Percentiles rank a stretch among this genome's conserved stretches.
Evolutionary conservation across 805 yeast genomes (phyloP).

Genomic region (Starmerella geochares): DNA sequence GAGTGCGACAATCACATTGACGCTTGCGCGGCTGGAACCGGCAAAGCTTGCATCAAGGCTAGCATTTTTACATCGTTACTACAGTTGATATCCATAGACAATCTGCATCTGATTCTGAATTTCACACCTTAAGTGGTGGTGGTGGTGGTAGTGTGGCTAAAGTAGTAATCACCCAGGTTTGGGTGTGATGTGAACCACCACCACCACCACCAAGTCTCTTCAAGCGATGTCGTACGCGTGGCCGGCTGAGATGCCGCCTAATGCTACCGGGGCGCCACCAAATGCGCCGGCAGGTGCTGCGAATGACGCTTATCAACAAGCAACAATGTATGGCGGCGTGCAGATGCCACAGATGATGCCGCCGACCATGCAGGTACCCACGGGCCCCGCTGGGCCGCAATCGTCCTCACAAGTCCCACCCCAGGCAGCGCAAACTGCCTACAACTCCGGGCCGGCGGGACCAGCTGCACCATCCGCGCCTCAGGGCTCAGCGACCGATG

Average conservation of each 20-base stretch:
- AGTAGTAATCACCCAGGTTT: neutral
- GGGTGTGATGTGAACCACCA: neutral
- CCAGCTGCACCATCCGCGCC: conserved; percentile 4
- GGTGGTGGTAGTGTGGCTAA: too few species aligned
- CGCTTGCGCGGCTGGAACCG: neutral
- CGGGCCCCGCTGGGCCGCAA: conserved; percentile 4
- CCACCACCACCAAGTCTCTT: too few species aligned
- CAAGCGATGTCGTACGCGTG: conserved; percentile 21
- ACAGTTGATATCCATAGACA: too few species aligned
- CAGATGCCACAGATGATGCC: conserved; percentile 20
- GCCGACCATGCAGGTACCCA: conserved; percentile 14
- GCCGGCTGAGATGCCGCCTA: conserved; percentile 21
- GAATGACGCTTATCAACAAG: neutral
- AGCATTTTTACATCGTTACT: neutral
- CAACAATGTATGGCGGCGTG: conserved; percentile 14
- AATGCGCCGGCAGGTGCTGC: neutral
- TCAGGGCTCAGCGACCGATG: conserved; percentile 7
- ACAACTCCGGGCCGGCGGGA: neutral
- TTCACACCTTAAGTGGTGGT: too few species aligned
- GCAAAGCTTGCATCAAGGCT: neutral
- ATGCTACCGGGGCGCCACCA: conserved; percentile 3
- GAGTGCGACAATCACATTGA: too few species aligned
- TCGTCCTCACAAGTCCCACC: neutral
- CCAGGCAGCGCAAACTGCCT: neutral
- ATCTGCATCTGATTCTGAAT: too few species aligned